A percentile compares a stretch with the other conserved stretches of the same genome.
Conservation (phyloP, 768 basidiomycete species). For the Tylopilus rubrobrunneus region DNA sequence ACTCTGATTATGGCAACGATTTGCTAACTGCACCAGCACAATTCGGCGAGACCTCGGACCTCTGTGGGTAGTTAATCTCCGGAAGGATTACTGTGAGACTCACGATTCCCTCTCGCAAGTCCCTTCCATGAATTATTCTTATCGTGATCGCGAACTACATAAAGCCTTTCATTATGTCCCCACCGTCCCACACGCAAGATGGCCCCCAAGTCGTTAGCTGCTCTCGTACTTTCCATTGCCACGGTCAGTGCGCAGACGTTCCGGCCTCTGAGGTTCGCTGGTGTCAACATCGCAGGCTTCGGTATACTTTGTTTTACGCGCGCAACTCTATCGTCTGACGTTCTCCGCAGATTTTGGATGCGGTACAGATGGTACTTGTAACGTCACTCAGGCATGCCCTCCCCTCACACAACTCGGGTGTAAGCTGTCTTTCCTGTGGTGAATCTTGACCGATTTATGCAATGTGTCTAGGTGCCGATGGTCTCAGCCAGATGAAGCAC, state of each 20-base stretch:
- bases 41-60: no score
- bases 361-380: conserved; percentile 41
- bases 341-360: conserved; percentile 42
- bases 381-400: conserved; percentile 36
- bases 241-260: conserved; percentile 15
- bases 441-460: neutral
- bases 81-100: no score
- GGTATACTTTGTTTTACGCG: conserved; percentile 17
- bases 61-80: no score
- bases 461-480: conserved; percentile 6
- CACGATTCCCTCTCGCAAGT: neutral
- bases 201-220: conserved; percentile 14
- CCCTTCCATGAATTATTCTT: no score
- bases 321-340: neutral
- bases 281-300: conserved; percentile 42
- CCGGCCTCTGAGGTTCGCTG: neutral
- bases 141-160: conserved; percentile 1
- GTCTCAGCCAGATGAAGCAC: conserved; percentile 55
- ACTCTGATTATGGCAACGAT: no score
- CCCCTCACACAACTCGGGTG: conserved; percentile 45
- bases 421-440: conserved; percentile 10
- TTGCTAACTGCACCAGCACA: no score
- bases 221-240: conserved; percentile 5
- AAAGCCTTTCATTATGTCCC: neutral
- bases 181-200: conserved; percentile 9